Percentiles rank a stretch among this genome's conserved stretches.
These are phyloP conservation scores for Trichosporon sp. DNA, from an alignment of 1,284 basidiomycete species.

Conservation along the genomic window DNA sequence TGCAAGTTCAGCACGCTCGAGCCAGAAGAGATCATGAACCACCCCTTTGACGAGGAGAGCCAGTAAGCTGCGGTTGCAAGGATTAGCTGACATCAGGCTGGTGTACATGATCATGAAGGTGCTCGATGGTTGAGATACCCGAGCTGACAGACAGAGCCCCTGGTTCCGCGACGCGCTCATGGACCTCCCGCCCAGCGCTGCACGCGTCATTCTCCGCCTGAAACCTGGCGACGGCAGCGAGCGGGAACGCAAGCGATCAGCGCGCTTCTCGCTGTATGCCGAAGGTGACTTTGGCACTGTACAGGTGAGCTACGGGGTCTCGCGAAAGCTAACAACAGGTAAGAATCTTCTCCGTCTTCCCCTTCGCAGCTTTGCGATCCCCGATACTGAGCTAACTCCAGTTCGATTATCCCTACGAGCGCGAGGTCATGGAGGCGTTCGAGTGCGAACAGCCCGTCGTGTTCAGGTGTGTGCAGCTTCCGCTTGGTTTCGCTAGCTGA, in stretches of 20 bases:
- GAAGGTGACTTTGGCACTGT: constrained; percentile 77
- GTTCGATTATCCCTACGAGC: constrained; percentile 92
- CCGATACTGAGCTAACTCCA: constrained; percentile 48
- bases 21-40: constrained; percentile 75
- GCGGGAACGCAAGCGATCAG: constrained; percentile 26
- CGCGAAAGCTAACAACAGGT: neutral
- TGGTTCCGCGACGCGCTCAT: constrained; percentile 90
- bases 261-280: constrained; percentile 75
- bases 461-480: constrained; percentile 62
- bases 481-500: constrained; percentile 50
- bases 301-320: constrained; percentile 63
- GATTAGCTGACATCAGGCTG: constrained; percentile 59
- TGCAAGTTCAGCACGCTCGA: constrained; percentile 87
- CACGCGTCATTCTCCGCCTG: constrained; percentile 78
- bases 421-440: constrained; percentile 83
- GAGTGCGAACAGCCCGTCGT: constrained; percentile 70
- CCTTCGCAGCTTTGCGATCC: neutral
- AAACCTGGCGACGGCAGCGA: constrained; percentile 49
- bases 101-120: constrained; percentile 87
- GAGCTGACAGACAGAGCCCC: constrained; percentile 65
- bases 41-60: constrained; percentile 71
- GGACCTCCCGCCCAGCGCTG: constrained; percentile 81
- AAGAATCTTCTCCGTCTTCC: too few relatives aligned
- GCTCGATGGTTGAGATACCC: too few relatives aligned
- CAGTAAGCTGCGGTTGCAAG: constrained; percentile 60